phyloP scores from a whole-genome alignment of 2,329 filamentous ascomycete species.

The Penicillium oxalicum region DNA sequence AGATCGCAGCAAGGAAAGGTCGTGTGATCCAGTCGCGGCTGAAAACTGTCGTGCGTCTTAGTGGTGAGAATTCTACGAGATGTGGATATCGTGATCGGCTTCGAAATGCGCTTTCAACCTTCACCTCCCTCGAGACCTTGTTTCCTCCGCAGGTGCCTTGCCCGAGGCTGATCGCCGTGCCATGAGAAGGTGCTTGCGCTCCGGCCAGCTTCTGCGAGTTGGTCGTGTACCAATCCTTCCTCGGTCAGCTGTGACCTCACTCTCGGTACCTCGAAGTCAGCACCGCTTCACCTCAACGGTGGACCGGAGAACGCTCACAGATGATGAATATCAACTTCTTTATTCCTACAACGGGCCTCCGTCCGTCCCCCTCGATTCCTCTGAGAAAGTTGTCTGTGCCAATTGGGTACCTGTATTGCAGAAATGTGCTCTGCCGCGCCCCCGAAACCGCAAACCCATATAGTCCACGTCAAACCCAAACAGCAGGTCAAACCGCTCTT shows the following conservation, averaged over 20 bases:
- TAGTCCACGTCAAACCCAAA: not conserved
- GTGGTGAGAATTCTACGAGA: slow-evolving; percentile 1
- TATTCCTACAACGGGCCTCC: slow-evolving; percentile 13
- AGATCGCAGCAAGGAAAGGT: not conserved
- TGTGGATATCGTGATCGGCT: slow-evolving; percentile 14
- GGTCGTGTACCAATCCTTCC: slow-evolving; percentile 23
- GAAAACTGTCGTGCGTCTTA: not conserved
- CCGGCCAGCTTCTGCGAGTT: slow-evolving; percentile 32
- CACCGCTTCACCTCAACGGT: slow-evolving; percentile 6
- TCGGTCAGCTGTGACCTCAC: slow-evolving; percentile 10
- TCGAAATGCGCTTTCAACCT: slow-evolving; percentile 23
- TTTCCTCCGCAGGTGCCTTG: slow-evolving; percentile 24
- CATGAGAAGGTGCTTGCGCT: slow-evolving; percentile 39
- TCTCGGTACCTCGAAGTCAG: slow-evolving; percentile 6
- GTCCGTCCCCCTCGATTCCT: slow-evolving; percentile 9
- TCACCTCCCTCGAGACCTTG: slow-evolving; percentile 24
- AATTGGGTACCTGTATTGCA: slow-evolving; percentile 34
- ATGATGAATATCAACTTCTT: slow-evolving; percentile 18
- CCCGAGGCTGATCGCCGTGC: slow-evolving; percentile 29
- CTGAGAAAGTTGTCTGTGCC: slow-evolving; percentile 20
- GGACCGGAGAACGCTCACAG: slow-evolving; percentile 8
- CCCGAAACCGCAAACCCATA: not conserved
- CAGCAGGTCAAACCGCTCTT: slow-evolving; percentile 8
- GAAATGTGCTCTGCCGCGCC: slow-evolving; percentile 22
- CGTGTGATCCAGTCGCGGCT: not conserved